Conservation (phyloP, 2,329 filamentous ascomycete genomes). For the Beauveria australis region DNA sequence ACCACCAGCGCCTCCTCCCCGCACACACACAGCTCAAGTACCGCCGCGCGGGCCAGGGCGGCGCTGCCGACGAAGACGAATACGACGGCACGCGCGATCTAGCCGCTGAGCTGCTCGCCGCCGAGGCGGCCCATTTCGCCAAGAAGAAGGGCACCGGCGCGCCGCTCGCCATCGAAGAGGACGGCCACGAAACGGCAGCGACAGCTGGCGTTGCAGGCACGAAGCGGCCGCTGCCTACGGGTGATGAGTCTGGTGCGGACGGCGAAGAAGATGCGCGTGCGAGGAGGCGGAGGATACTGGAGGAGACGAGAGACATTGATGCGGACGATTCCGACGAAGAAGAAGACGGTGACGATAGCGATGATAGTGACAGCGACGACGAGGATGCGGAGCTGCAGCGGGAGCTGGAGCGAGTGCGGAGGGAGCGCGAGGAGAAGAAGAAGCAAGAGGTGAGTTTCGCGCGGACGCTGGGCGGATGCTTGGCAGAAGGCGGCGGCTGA, state of each 20-base stretch:
- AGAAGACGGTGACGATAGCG: conserved; percentile 46
- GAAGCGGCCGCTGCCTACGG: conserved; percentile 48
- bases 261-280: conserved; percentile 63
- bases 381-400: conserved; percentile 73
- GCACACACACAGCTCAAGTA: conserved; percentile 91
- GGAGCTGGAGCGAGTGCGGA: conserved; percentile 89
- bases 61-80: conserved; percentile 63
- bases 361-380: conserved; percentile 40
- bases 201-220: conserved; percentile 24
- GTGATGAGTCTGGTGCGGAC: conserved; percentile 12
- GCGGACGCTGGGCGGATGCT: neutral
- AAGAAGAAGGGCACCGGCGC: conserved; percentile 64
- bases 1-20: conserved; percentile 91
- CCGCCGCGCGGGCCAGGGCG: conserved; percentile 79
- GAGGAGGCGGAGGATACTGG: conserved; percentile 78
- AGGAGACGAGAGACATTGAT: conserved; percentile 82
- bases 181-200: conserved; percentile 34
- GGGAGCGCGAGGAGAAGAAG: conserved; percentile 48
- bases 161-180: conserved; percentile 35
- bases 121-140: conserved; percentile 79
- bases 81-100: conserved; percentile 70
- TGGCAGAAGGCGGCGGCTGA: too few relatives aligned
- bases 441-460: conserved; percentile 24
- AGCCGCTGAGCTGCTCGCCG: conserved; percentile 78
- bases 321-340: conserved; percentile 56